Evolutionary conservation across 2,329 filamentous ascomycete genomes (phyloP), one percentile per base, ranked within the genome.

Genomic region (Diaporthe vaccinii): DNA sequence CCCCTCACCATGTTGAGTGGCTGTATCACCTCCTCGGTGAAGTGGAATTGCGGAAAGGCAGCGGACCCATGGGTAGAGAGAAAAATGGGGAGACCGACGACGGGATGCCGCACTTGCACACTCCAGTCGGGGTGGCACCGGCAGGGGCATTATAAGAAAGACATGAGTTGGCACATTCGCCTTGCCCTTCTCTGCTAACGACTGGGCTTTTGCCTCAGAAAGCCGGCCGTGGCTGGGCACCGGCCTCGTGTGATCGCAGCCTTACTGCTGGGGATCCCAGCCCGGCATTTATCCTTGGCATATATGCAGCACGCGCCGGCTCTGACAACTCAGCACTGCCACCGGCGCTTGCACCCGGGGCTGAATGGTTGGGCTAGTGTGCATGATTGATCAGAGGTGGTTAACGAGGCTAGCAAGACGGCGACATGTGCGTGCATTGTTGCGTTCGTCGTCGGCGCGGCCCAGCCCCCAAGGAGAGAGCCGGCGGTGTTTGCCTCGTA

Each of bases 231-330:
- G 72, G 41, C 61, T 59, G 67, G 61, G 49, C 72, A 41, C 72
- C 51, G 36, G 61, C 39, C 61, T 51, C 53, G 28, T 39, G n/a
- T 57, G 62, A 53, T 49, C 31, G 36, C 39, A 55, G 67, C 57
- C 61, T 57, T 53, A 57, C 46, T 15, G n/a, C 72, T 51, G 62
- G 61, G 72, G 62, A 74, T 61, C 72, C 72, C 59, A 69, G 61
- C 61, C 65, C 34, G 49, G 51, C 62, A 49, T n/a, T 22, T 6
- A 59, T 61, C 61, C 72, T 51, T 69, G 62, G 62, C 72, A 68
- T 46, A 59, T 69, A 70, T 59, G 62, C 41, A 46, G 41, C 62
- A 49, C 72, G 28, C 70, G 36, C 57, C 70, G 57, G 34, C 62
- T 46, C n/a, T 25, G 17, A 69, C 51, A 31, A 31, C 22, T 41